Evolutionary conservation across 1,284 basidiomycete species (phyloP).

Genomic region (Phlebopus sp.): DNA sequence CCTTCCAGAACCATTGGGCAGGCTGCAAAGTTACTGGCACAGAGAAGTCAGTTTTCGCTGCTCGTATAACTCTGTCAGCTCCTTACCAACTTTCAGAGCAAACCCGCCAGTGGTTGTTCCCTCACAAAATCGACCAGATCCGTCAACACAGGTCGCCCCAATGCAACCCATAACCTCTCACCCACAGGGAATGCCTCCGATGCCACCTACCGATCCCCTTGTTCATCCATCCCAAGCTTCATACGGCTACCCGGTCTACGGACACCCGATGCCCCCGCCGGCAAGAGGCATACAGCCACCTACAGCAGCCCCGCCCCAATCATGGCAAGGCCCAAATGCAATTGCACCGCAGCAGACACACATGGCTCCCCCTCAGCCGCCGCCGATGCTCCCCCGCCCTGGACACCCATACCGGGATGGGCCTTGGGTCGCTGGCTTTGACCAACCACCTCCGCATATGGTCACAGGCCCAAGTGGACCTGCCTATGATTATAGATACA

Average conservation of each 20-base stretch:
- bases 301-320: slow-evolving; percentile 48
- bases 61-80: not conserved
- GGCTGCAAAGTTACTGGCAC: slow-evolving; percentile 75
- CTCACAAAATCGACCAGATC: slow-evolving; percentile 24
- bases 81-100: slow-evolving; percentile 21
- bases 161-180: slow-evolving; percentile 32
- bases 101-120: slow-evolving; percentile 34
- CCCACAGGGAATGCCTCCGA: slow-evolving; percentile 29
- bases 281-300: slow-evolving; percentile 46
- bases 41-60: slow-evolving; percentile 52
- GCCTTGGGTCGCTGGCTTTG: slow-evolving; percentile 45
- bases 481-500: slow-evolving; percentile 54
- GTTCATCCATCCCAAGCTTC: slow-evolving; percentile 33
- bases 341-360: slow-evolving; percentile 68
- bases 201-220: slow-evolving; percentile 29
- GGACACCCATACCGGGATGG: slow-evolving; percentile 47
- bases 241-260: slow-evolving; percentile 49
- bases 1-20: slow-evolving; percentile 71
- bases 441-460: slow-evolving; percentile 46
- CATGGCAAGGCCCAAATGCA: slow-evolving; percentile 58
- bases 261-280: slow-evolving; percentile 38
- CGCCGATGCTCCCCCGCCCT: slow-evolving; percentile 47
- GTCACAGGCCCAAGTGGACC: slow-evolving; percentile 37
- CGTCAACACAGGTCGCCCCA: slow-evolving; percentile 23
- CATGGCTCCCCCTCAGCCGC: slow-evolving; percentile 42